Evolutionary conservation across 1,139 yeast species (phyloP), one percentile per base, ranked within the genome.

Genomic region (Eremothecium sinecaudum): DNA sequence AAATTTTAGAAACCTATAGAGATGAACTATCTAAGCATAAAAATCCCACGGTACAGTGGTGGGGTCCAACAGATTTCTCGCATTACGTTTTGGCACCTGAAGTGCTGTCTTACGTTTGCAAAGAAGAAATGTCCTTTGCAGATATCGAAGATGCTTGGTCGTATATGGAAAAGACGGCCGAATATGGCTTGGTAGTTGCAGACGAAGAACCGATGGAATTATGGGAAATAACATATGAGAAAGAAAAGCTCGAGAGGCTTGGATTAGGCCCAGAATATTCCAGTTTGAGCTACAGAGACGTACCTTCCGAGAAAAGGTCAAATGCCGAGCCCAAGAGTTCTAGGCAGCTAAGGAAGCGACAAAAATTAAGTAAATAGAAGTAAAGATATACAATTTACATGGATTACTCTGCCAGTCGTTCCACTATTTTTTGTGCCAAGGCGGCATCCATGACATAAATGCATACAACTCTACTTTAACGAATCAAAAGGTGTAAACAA

Each of bases 81-180:
- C 64, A 71, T 5, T 75, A 73, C 46, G 75, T 79, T 0, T 53
- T 79, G 16, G 76, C 82, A 9, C 78, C 79, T 29, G 87, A 79
- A 45, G 53, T 79, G 5, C 65, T 77, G 5, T 57, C 73, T 6
- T 54, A 73, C 27, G 46, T 76, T 31, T 67, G 72, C 3, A 63
- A 66, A 56, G 67, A 68, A 9, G 79, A 75, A 41, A 49, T 66
- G 46, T 41, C 50, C 0, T 44, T 62, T 4, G 30, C 35, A 8
- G 47, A 62, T 11, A 44, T 64, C n/a, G 63, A 59, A 1, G 57
- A 58, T 15, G 79, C 79, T 0, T 67, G 69, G 39, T 54, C 55
- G 7, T 50, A 71, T 13, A 58, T 77, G 45, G 59, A 56, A 25
- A 53, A 58, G 2, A 75, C 80, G 0, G 52, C 61, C 1, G 81